These are phyloP conservation scores for Juglanconis sp. DNA, from an alignment of 2,329 filamentous ascomycete genomes.

Conservation along the genomic window DNA sequence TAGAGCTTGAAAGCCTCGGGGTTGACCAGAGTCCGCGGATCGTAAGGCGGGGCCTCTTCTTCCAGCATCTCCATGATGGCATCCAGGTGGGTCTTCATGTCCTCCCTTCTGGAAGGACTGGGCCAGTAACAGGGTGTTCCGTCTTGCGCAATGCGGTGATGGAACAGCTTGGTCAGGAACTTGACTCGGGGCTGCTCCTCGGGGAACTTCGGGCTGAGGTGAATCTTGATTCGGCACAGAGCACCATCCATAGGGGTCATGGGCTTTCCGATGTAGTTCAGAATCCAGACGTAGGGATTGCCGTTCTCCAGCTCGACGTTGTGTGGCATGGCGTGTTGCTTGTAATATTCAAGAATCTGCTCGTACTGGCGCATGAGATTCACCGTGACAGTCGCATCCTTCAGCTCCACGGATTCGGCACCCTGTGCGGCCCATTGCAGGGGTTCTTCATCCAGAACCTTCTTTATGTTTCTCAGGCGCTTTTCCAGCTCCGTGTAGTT, in stretches of 20 bases:
- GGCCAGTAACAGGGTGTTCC: slow-evolving; percentile 82
- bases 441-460: slow-evolving; percentile 69
- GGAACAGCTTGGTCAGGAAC: slow-evolving; percentile 79
- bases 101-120: slow-evolving; percentile 59
- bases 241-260: slow-evolving; percentile 94
- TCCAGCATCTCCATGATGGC: slow-evolving; percentile 80
- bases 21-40: slow-evolving; percentile 83
- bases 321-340: slow-evolving; percentile 66
- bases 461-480: slow-evolving; percentile 67
- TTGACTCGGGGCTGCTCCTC: slow-evolving; percentile 81
- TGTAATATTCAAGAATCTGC: slow-evolving; percentile 74
- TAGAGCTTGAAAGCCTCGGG: slow-evolving; percentile 81
- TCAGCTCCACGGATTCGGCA: slow-evolving; percentile 49
- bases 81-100: slow-evolving; percentile 79
- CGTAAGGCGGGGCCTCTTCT: slow-evolving; percentile 82
- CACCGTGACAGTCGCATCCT: slow-evolving; percentile 72
- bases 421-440: slow-evolving; percentile 70
- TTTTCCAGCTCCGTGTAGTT: slow-evolving; percentile 71
- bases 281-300: slow-evolving; percentile 85
- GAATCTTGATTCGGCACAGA: slow-evolving; percentile 76
- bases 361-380: slow-evolving; percentile 83
- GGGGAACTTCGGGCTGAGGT: slow-evolving; percentile 81
- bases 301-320: slow-evolving; percentile 72
- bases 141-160: slow-evolving; percentile 77
- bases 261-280: slow-evolving; percentile 86